phyloP scores from a whole-genome alignment of 2,329 filamentous ascomycete genomes.

The Fusarium compactum region DNA sequence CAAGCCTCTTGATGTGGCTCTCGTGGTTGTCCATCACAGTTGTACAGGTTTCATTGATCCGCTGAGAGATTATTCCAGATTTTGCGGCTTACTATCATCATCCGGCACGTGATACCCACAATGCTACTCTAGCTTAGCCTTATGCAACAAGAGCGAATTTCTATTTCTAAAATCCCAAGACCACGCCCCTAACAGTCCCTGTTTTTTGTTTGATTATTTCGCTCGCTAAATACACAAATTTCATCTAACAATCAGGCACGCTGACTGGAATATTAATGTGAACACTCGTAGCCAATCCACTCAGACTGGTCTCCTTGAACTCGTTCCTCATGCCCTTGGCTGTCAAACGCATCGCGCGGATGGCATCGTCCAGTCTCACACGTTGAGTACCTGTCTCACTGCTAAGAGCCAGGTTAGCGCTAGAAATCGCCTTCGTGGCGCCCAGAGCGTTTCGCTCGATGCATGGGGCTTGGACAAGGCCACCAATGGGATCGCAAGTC shows the following conservation, averaged over 20 bases:
- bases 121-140: constrained; percentile 7
- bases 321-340: constrained; percentile 65
- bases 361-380: constrained; percentile 63
- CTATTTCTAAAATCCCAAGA: constrained; percentile 17
- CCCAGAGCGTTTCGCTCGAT: constrained; percentile 65
- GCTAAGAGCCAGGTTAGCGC: constrained; percentile 61
- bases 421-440: constrained; percentile 64
- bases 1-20: not conserved
- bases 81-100: not conserved
- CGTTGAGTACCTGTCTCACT: constrained; percentile 61
- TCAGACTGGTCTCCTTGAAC: constrained; percentile 66
- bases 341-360: constrained; percentile 63
- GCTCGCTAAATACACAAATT: constrained; percentile 8
- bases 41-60: not conserved
- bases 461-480: constrained; percentile 63
- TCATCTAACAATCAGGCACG: constrained; percentile 61
- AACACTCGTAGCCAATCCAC: constrained; percentile 63
- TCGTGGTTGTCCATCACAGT: not conserved
- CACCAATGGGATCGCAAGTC: constrained; percentile 64
- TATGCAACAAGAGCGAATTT: not conserved
- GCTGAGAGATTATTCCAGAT: not conserved
- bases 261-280: constrained; percentile 64
- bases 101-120: constrained; percentile 29
- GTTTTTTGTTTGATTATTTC: constrained; percentile 15
- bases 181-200: constrained; percentile 9